A percentile compares a stretch with the other conserved stretches of the same genome.
These are phyloP conservation scores for Eucalyptus tenuipes DNA, from an alignment of 345 rosid species.

Conservation along the genomic window DNA sequence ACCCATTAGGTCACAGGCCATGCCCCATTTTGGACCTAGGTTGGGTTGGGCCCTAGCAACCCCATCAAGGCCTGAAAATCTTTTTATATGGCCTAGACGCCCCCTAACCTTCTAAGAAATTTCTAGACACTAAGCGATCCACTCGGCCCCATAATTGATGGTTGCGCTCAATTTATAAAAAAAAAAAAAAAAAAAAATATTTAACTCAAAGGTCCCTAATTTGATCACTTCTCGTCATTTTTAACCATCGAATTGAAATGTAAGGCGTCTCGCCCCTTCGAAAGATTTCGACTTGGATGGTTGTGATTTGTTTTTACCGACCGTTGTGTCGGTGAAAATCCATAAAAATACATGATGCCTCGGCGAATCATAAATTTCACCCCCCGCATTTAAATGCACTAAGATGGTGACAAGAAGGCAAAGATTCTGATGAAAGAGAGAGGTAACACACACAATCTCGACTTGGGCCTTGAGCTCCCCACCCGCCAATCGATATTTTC, in stretches of 20 bases:
- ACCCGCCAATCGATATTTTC: not conserved
- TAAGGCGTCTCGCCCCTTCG: no score
- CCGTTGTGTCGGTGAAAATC: no score
- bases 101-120: not conserved
- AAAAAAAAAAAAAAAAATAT: rapidly evolving
- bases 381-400: not conserved
- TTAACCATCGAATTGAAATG: no score
- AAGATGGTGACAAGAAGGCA: not conserved
- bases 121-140: rapidly evolving
- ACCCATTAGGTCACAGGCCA: not conserved
- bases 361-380: no score
- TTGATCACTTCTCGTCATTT: no score
- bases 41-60: not conserved
- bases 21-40: not conserved
- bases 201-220: no score
- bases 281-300: no score
- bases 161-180: not conserved
- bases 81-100: not conserved
- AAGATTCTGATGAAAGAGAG: not conserved
- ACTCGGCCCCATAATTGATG: not conserved
- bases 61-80: not conserved
- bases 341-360: no score
- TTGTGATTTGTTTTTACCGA: no score
- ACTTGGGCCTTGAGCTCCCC: not conserved
- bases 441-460: not conserved